Evolutionary conservation across 352 stramenopile genomes (phyloP).

Genomic region (Phytophthora vignae): DNA sequence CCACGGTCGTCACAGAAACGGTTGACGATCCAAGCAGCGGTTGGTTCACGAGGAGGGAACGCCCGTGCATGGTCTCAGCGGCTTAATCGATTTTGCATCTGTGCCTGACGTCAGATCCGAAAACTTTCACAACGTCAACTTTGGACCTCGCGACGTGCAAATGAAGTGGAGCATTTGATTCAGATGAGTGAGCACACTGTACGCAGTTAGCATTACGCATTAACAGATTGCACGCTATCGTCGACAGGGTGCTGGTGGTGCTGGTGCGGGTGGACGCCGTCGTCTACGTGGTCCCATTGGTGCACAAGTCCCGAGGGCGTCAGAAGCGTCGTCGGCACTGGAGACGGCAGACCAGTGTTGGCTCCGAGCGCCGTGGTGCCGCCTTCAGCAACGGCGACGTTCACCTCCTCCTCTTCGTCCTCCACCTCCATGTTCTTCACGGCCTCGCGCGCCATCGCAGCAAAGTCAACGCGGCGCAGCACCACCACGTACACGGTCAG

Average conservation of each 20-base stretch:
- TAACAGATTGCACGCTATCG: background rate
- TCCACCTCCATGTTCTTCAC: slow-evolving; percentile 43
- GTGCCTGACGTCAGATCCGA: background rate
- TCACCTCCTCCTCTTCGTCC: slow-evolving; percentile 34
- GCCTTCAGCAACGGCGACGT: slow-evolving; percentile 28
- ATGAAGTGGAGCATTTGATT: too few species aligned
- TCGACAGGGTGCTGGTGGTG: background rate
- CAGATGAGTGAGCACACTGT: too few species aligned
- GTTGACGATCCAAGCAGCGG: background rate
- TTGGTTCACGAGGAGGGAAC: background rate
- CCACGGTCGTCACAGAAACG: background rate
- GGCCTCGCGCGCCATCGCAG: slow-evolving; percentile 27
- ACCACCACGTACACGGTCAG: slow-evolving; percentile 31
- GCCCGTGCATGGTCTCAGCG: background rate
- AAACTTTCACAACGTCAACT: too few species aligned
- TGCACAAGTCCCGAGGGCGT: slow-evolving; percentile 31
- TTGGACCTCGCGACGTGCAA: slow-evolving; percentile 8
- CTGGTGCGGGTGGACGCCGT: slow-evolving; percentile 21
- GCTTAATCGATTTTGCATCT: background rate
- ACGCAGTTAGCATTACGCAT: background rate
- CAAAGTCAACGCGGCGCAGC: slow-evolving; percentile 34
- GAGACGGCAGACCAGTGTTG: slow-evolving; percentile 34
- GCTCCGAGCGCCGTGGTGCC: slow-evolving; percentile 31
- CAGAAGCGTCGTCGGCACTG: slow-evolving; percentile 35
- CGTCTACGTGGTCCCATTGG: slow-evolving; percentile 36